Percentiles rank a stretch among this genome's conserved stretches.
These are phyloP conservation scores for Vigna nakashimae DNA, from an alignment of 306 rosid species.

Conservation along the genomic window DNA sequence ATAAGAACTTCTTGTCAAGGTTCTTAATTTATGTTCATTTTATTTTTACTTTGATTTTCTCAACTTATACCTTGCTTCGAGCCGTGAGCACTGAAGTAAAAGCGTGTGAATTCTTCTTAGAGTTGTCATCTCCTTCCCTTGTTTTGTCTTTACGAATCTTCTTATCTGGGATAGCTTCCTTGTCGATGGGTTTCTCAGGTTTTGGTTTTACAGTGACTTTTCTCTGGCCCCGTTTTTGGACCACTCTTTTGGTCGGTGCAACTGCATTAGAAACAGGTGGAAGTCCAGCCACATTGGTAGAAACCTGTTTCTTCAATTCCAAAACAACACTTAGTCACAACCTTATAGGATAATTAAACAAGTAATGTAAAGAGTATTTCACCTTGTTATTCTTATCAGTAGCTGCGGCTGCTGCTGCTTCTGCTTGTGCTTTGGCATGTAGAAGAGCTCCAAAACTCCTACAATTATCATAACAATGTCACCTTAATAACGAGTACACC, in stretches of 20 bases:
- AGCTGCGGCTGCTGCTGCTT: constrained; percentile 13
- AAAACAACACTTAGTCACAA: constrained; percentile 4
- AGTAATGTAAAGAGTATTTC: neutral
- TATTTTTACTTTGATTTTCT: neutral
- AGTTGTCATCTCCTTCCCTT: constrained; percentile 52
- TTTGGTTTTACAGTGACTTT: constrained; percentile 55
- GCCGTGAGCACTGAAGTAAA: constrained; percentile 80
- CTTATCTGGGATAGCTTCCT: constrained; percentile 54
- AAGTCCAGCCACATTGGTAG: constrained; percentile 56
- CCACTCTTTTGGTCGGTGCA: constrained; percentile 51
- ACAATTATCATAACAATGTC: constrained; percentile 12
- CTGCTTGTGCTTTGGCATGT: constrained; percentile 83
- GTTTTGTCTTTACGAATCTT: constrained; percentile 55
- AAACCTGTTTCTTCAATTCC: constrained; percentile 60
- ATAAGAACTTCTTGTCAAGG: no score
- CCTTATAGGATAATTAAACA: neutral
- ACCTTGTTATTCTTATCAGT: constrained; percentile 43
- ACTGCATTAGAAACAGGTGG: constrained; percentile 48
- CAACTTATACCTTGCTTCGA: constrained; percentile 74
- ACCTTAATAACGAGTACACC: neutral
- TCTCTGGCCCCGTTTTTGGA: constrained; percentile 59
- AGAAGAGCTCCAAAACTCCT: constrained; percentile 85
- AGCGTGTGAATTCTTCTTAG: constrained; percentile 57
- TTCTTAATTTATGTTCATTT: no score
- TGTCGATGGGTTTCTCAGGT: constrained; percentile 48